Percentiles rank a stretch among this genome's conserved stretches.
phyloP scores from a whole-genome alignment of 108 stramenopile species.

The Cyclotella atomus region DNA sequence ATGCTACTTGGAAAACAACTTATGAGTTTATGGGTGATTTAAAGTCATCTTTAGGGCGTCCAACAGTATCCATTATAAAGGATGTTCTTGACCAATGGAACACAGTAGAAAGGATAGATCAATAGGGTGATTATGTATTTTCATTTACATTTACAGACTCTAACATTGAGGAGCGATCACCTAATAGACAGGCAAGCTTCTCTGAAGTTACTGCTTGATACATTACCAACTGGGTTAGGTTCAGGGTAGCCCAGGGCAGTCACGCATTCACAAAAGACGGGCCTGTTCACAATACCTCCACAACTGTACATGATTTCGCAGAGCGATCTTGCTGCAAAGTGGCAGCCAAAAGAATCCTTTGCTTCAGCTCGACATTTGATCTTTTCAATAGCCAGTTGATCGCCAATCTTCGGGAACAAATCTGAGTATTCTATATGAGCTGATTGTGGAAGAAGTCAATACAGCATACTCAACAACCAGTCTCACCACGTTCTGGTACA shows the following conservation, averaged over 20 bases:
- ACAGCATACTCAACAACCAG: neutral
- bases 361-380: slow-evolving; percentile 14
- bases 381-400: neutral
- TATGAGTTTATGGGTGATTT: slow-evolving; percentile 65
- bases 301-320: slow-evolving; percentile 39
- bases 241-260: slow-evolving; percentile 10
- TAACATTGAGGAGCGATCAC: no score
- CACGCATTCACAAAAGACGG: slow-evolving; percentile 29
- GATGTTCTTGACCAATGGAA: no score
- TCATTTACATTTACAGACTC: no score
- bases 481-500: slow-evolving; percentile 26
- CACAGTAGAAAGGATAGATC: no score
- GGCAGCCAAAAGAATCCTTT: slow-evolving; percentile 14
- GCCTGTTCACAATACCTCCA: slow-evolving; percentile 20
- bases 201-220: slow-evolving; percentile 3
- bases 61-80: no score
- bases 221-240: slow-evolving; percentile 5
- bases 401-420: slow-evolving; percentile 30
- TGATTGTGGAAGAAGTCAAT: neutral
- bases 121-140: no score
- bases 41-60: slow-evolving; percentile 58
- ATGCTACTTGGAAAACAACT: slow-evolving; percentile 25
- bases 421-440: slow-evolving; percentile 31
- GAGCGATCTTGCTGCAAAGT: slow-evolving; percentile 12
- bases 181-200: no score